Evolutionary conservation across 1,284 basidiomycete genomes (phyloP).

Genomic region (Sparassis latifolia): DNA sequence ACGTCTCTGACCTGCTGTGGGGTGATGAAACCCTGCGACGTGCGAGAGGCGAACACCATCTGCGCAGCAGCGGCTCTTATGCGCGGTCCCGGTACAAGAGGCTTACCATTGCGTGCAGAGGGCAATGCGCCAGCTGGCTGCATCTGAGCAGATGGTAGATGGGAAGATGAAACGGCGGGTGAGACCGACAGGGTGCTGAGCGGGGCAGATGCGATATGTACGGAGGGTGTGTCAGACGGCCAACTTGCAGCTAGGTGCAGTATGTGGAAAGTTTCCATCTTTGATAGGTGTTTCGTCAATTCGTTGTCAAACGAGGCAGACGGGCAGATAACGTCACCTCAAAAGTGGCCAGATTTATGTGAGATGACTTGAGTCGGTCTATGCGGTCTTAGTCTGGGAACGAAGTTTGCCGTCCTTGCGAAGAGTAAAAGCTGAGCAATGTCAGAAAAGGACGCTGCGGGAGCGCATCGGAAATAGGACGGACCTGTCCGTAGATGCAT

Average conservation of each 20-base stretch:
- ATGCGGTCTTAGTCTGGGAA: conserved; percentile 74
- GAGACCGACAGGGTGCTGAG: conserved; percentile 38
- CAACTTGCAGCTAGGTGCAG: conserved; percentile 68
- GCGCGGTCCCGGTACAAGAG: conserved; percentile 23
- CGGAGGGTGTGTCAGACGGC: conserved; percentile 10
- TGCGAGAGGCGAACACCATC: conserved; percentile 80
- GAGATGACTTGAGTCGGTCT: conserved; percentile 40
- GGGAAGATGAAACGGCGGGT: conserved; percentile 24
- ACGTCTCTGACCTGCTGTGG: conserved; percentile 57
- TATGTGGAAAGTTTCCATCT: conserved; percentile 83
- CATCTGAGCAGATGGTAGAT: conserved; percentile 23
- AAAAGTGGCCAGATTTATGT: conserved; percentile 53
- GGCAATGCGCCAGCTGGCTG: conserved; percentile 22
- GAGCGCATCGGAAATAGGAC: conserved; percentile 6
- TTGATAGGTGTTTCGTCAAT: conserved; percentile 6
- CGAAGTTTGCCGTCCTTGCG: conserved; percentile 75
- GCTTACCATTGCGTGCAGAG: conserved; percentile 14
- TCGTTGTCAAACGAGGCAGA: conserved; percentile 1
- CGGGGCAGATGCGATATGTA: conserved; percentile 27
- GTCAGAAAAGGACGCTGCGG: conserved; percentile 6
- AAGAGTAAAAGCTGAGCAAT: conserved; percentile 64
- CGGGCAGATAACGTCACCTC: conserved; percentile 41
- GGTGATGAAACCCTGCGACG: conserved; percentile 71
- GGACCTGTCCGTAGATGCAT: conserved; percentile 75
- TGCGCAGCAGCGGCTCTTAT: conserved; percentile 76